Evolutionary conservation across 2,329 filamentous ascomycete genomes (phyloP), one percentile per base, ranked within the genome.

Genomic region (Nemania diffusa): DNA sequence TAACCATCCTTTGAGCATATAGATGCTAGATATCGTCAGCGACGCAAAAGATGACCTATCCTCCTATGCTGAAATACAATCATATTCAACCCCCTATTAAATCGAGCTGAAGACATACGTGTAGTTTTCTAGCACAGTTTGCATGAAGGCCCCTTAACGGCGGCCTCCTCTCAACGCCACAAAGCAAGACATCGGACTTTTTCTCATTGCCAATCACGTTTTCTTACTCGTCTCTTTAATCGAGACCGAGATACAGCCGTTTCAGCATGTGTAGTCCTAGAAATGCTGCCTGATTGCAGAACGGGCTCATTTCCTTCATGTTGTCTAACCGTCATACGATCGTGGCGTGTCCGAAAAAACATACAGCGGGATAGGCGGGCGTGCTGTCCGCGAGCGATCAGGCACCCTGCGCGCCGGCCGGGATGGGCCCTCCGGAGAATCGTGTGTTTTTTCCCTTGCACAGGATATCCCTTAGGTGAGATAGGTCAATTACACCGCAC

Each of bases 241-340:
- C 26, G 27, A 34, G 27, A n/a, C 42, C 32, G 52, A 52, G 53
- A 48, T 26, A 51, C 20, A 61, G 27, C n/a, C 24, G 57, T 56
- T 61, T 51, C 62, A 56, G 56, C 50, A 42, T 29, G 44, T 44
- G 29, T 7, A 52, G 32, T 8, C 46, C 29, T 29, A 29, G 46
- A 20, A 59, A 7, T 7, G 20, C 44, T 13, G 9, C 7, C 20
- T 48, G 20, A 13, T 26, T 2, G 37, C 20, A 27, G 57, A 34
- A 17, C 44, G 17, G 6, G 20, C 34, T 13, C 32, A 51, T 27
- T 52, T 42, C 24, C 15, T 26, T 11, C 44, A 26, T 24, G 48
- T 22, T 51, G 48, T 51, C 48, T 29, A 29, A 20, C 64, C n/a
- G 64, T 66, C 64, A 66, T 66, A 66, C 59, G 64, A 62, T 58